phyloP scores from a whole-genome alignment of 176 grass and related monocot genomes.

The Triticum timopheevii region DNA sequence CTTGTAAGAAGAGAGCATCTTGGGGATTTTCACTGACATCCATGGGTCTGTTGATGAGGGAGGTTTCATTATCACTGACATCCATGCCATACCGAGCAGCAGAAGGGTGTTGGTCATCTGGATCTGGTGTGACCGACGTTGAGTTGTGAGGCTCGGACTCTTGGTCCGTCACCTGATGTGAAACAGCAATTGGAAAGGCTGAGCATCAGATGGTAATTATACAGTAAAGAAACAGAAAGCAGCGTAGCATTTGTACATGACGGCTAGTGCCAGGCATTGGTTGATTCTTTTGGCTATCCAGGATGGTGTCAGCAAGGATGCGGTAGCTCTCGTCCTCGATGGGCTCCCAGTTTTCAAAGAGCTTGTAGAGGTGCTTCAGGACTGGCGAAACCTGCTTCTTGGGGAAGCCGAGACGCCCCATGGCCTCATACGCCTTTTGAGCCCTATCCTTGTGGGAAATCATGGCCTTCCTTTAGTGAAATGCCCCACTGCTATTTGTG shows the following conservation, averaged over 20 bases:
- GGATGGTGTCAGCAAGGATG: constrained; percentile 55
- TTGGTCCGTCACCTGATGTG: background rate
- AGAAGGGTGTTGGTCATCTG: background rate
- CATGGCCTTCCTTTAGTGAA: constrained; percentile 27
- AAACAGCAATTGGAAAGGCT: background rate
- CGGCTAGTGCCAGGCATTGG: background rate
- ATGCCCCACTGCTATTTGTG: background rate
- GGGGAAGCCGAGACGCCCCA: constrained; percentile 56
- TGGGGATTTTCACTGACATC: background rate
- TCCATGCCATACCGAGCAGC: background rate
- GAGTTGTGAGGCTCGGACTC: background rate
- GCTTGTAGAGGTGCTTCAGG: constrained; percentile 47
- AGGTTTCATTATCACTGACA: constrained; percentile 16
- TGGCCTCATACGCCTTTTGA: constrained; percentile 32
- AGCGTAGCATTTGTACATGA: constrained; percentile 5
- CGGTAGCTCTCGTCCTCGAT: constrained; percentile 79
- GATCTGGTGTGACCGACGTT: background rate
- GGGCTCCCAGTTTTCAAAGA: constrained; percentile 62
- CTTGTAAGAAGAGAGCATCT: constrained; percentile 42
- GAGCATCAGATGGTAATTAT: background rate
- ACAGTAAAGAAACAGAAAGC: background rate
- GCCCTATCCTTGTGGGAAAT: constrained; percentile 23
- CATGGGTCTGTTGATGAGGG: constrained; percentile 33
- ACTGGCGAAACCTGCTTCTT: constrained; percentile 33
- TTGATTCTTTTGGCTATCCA: constrained; percentile 1